Evolutionary conservation across 139 green algal genomes (phyloP), one percentile per base, ranked within the genome.

Genomic region (Haematococcus sp.): DNA sequence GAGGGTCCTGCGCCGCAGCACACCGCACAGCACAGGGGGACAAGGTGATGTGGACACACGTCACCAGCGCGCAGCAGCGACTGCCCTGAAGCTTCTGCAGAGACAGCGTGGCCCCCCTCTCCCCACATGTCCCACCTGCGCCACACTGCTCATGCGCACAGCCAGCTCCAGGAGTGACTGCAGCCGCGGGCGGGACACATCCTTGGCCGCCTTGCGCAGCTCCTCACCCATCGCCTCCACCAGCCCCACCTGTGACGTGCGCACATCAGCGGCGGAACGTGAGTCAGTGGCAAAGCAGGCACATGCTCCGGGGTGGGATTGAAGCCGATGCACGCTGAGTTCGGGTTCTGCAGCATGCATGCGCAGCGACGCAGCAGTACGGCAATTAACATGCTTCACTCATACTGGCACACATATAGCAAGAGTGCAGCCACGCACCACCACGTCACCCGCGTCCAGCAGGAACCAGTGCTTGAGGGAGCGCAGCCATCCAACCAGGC

Each of bases 401-500:
- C 25, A 30, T 4, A 28, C 30, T 71, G 25, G 16, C 55, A n/a
- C 4, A 30, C 43, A 59, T 75, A 59, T 68, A 81, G 60, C 32
- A 96, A 87, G 40, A 11, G 74, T n/a, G n/a, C n/a, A n/a, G n/a
- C n/a, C n/a, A n/a, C 89, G 81, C 25, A 92, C 58, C 51, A 97
- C 72, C 64, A 95, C 84, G 81, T 98, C 93, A 59, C 93, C 93
- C 82, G 90, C 87, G 55, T 93, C 90, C n/a, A 93, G 61, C n/a
- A 98, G 83, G 76, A 97, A 97, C 81, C 93, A 96, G 79, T 90
- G 88, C 84, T 97, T 97, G 46, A 97, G 74, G 23, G 86, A 91
- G 1, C 72, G 70, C 73, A 98, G 86, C 59, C 85, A 82, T 5
- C 61, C 56, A 25, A 89, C 46, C 54, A 94, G 74, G 19, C 72